phyloP scores from a whole-genome alignment of 176 grass and related monocot genomes.

The Phoenix roebelenii region DNA sequence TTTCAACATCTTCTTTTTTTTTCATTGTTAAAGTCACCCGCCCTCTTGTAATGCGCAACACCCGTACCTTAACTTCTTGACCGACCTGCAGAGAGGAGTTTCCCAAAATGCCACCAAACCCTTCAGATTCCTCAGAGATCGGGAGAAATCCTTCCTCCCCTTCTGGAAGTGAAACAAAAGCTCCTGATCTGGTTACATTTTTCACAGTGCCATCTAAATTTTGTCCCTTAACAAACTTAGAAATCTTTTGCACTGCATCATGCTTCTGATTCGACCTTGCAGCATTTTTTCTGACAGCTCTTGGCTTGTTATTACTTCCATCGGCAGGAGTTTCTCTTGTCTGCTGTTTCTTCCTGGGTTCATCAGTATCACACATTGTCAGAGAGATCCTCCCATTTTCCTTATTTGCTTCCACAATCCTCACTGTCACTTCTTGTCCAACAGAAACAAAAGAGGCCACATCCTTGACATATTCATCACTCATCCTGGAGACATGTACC shows the following conservation, averaged over 20 bases:
- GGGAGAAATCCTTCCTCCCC: constrained; percentile 87
- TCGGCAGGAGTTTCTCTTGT: constrained; percentile 33
- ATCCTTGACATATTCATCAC: constrained; percentile 74
- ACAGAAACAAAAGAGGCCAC: constrained; percentile 65
- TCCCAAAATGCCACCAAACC: constrained; percentile 49
- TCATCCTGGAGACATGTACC: constrained; percentile 85
- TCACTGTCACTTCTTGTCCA: constrained; percentile 84
- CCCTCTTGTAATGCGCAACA: constrained; percentile 53
- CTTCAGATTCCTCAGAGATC: constrained; percentile 56
- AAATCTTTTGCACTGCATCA: constrained; percentile 16
- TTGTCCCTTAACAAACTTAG: constrained; percentile 51
- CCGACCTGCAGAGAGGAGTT: constrained; percentile 50
- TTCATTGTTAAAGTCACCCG: constrained; percentile 85
- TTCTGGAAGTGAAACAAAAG: constrained; percentile 57
- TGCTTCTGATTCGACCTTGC: constrained; percentile 32
- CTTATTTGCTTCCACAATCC: constrained; percentile 64
- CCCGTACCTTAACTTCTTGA: constrained; percentile 58
- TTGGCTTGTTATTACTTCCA: constrained; percentile 23
- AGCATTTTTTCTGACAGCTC: constrained; percentile 30
- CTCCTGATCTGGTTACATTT: constrained; percentile 50
- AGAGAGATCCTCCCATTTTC: constrained; percentile 67
- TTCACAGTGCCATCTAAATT: constrained; percentile 46
- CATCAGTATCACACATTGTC: constrained; percentile 61
- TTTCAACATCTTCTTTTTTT: constrained; percentile 47
- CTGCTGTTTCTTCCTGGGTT: constrained; percentile 34